Percentiles rank a stretch among this genome's conserved stretches.
These are phyloP conservation scores for Suillus ampliporus DNA, from an alignment of 768 basidiomycete genomes.

Conservation along the genomic window DNA sequence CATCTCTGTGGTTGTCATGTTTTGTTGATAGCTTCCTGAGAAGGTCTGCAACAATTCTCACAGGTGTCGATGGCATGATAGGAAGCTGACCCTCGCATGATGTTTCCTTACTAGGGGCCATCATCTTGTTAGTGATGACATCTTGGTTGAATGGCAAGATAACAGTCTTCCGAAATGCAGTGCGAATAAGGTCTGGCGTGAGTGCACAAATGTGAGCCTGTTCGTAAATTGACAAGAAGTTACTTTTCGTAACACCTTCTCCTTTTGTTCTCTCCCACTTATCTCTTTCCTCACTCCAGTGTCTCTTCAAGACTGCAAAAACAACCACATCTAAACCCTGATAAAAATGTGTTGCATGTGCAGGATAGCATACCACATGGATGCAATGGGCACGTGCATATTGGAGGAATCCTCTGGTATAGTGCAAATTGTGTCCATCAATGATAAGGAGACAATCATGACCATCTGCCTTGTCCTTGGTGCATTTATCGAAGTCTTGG, in stretches of 20 bases:
- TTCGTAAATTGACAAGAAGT: too few species aligned
- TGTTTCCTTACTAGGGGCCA: slow-evolving; percentile 16
- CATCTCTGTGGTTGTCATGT: slow-evolving; percentile 1
- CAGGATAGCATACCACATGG: slow-evolving; percentile 49
- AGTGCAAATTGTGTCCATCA: slow-evolving; percentile 55
- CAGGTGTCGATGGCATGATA: neutral
- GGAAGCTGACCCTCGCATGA: slow-evolving; percentile 5
- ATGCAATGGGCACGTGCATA: slow-evolving; percentile 45
- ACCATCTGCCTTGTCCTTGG: slow-evolving; percentile 38
- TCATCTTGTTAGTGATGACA: slow-evolving; percentile 10
- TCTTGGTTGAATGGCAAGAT: slow-evolving; percentile 27
- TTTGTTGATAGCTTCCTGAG: slow-evolving; percentile 4
- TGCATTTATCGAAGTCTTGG: slow-evolving; percentile 39
- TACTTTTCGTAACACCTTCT: too few species aligned
- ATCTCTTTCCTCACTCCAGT: slow-evolving; percentile 27
- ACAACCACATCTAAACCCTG: slow-evolving; percentile 51
- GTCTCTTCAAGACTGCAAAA: slow-evolving; percentile 39
- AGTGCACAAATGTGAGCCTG: too few species aligned
- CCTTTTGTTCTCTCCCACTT: slow-evolving; percentile 10
- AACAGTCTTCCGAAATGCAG: slow-evolving; percentile 35
- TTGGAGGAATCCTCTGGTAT: slow-evolving; percentile 42
- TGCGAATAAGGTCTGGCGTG: slow-evolving; percentile 23
- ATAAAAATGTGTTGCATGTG: slow-evolving; percentile 29
- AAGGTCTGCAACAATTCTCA: neutral
- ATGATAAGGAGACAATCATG: slow-evolving; percentile 41